Evolutionary conservation across 345 rosid species (phyloP).

Genomic region (Camelina laxa): DNA sequence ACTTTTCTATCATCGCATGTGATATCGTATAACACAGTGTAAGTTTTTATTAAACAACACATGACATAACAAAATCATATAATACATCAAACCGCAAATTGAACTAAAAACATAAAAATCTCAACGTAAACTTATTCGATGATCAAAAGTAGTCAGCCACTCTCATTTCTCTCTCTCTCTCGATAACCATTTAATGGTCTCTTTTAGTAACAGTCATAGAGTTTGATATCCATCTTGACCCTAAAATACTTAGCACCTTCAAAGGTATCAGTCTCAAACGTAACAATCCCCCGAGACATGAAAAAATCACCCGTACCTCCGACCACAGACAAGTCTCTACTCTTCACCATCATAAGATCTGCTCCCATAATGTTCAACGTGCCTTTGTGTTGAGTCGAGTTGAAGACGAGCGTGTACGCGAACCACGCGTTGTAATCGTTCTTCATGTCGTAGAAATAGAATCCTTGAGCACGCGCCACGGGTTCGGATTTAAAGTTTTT

Average conservation of each 20-base stretch:
- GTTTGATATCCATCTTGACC: constrained; percentile 44
- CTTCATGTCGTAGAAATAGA: constrained; percentile 68
- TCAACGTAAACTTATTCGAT: constrained; percentile 15
- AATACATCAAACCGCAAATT: background rate
- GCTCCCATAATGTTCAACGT: constrained; percentile 69
- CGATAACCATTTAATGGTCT: background rate
- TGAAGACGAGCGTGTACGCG: constrained; percentile 67
- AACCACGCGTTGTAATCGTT: constrained; percentile 55
- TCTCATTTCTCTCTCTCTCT: background rate
- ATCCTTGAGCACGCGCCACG: constrained; percentile 64
- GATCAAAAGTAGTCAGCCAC: background rate
- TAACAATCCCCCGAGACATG: constrained; percentile 76
- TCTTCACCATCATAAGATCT: constrained; percentile 64
- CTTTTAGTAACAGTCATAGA: constrained; percentile 44
- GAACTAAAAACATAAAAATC: constrained; percentile 5
- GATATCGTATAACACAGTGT: background rate
- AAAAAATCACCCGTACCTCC: constrained; percentile 85
- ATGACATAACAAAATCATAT: background rate
- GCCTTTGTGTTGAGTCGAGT: constrained; percentile 65
- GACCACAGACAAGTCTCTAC: constrained; percentile 70
- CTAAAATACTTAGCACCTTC: constrained; percentile 72
- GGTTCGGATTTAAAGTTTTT: constrained; percentile 50
- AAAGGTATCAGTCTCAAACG: constrained; percentile 57
- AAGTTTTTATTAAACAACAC: background rate
- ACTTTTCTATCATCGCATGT: background rate